Evolutionary conservation across 192 early-diverging fungal species (phyloP), one percentile per base, ranked within the genome.

Genomic region (Umbelopsis isabellina): DNA sequence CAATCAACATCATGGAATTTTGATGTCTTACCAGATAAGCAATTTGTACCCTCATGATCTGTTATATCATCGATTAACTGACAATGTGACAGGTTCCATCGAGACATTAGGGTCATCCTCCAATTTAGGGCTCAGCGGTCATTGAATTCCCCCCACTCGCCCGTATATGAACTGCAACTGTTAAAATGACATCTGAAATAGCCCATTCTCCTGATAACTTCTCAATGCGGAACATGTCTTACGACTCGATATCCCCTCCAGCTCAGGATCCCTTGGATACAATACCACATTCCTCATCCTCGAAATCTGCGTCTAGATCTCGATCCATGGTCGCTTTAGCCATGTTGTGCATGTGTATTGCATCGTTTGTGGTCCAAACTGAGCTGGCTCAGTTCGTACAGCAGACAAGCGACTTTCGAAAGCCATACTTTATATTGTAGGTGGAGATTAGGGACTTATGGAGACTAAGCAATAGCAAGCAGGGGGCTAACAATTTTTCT

Each of bases 381-480:
- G 85, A 87, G 46, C 72, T 89, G 20, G 85, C 84, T 37, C 87
- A 88, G 68, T 82, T 82, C 65, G 85, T 89, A 10, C 87, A 89
- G 50, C 81, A 76, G 46, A 80, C 76, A 1, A 82, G 79, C 49
- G 77, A 83, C 15, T 89, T 79, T 27, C 75, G 79, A 5, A 89
- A 89, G 69, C 88, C 88, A n/a, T 87, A 86, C 70, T 85, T 89
- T 69, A 81, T 89, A 46, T 69, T 89, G 69, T 87, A 84, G 66
- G 80, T 83, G 27, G 46, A 70, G 0, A 49, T 52, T 27, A 66
- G 78, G 7, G 75, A 70, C 66, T 75, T 64, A 75, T 61, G 22
- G 22, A 65, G 33, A 44, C 22, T 22, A n/a, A 47, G 35, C 5
- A 3, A 15, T 2, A 18, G 49, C 49, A 41, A 41, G 37, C 37